Base-by-base conservation (phyloP, 371 early-diverging fungal genomes). In the Circinella umbellata region DNA sequence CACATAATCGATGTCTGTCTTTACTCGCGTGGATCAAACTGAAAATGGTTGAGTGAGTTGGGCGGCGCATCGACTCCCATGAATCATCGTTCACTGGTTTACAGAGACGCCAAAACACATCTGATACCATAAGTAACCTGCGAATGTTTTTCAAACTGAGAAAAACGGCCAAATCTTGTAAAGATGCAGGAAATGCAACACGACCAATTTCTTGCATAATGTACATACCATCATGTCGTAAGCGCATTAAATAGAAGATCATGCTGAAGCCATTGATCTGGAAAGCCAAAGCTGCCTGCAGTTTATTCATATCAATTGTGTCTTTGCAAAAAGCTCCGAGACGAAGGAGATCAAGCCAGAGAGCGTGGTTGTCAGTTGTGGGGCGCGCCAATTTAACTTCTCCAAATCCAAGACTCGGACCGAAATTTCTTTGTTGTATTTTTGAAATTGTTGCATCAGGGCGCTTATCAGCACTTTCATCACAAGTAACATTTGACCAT, bases 151-250 rank as follows among this genome's bases (percentile, higher is more conserved):
- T 34, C 60, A 59, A 59, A 18, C 15, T 27, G 27, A 59, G 15
- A 34, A 59, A 59, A 17, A 0, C 34, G 13, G 27, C 36, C 3
- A 59, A 14, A n/a, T 37, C 60, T 10, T 69, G 38, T n/a, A 71
- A 67, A n/a, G 64, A 72, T 18, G 15, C 36, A 17, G 69, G 68
- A 59, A 75, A 71, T 47, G 70, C 64, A 49, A 74, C 53, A 46
- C 62, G 69, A 47, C 67, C 53, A 68, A 75, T 71, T 71, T 75
- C 68, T 64, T 69, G 72, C 69, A 75, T 75, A 10, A 69, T 39
- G 54, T 74, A 69, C 3, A 74, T 71, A 53, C 69, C 75, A 71
- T 71, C 71, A 61, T 69, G 71, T 35, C 39, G 64, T 20, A 64
- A 15, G 69, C 69, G 63, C 36, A 39, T 55, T 55, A 63, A 59